Conservation (phyloP, 768 basidiomycete genomes). For the Rhodotorula paludigena region DNA sequence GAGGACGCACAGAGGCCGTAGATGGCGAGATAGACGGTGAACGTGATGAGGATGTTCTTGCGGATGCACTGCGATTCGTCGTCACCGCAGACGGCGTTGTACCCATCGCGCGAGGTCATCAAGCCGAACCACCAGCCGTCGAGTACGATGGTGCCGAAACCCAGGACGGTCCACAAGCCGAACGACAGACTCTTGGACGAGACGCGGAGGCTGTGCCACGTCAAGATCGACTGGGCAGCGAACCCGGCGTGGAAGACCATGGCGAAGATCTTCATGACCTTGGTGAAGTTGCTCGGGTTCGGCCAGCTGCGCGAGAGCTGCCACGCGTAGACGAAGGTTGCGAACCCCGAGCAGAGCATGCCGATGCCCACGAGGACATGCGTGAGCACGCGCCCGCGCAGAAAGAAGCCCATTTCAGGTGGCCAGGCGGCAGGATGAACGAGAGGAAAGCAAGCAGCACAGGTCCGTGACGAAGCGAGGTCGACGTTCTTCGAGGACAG, state of each 20-base stretch:
- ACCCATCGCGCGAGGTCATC: constrained; percentile 8
- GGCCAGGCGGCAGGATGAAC: neutral
- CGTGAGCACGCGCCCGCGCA: neutral
- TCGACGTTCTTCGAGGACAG: too few relatives aligned
- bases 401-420: neutral
- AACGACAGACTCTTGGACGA: neutral
- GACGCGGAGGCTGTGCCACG: constrained; percentile 10
- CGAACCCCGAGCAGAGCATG: neutral
- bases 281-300: constrained; percentile 2
- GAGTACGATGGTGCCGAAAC: constrained; percentile 1
- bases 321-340: constrained; percentile 26
- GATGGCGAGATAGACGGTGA: constrained; percentile 1
- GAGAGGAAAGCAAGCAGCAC: neutral
- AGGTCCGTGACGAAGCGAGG: neutral
- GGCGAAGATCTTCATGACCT: constrained; percentile 11
- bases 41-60: constrained; percentile 2
- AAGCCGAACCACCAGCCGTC: constrained; percentile 23
- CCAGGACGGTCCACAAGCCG: constrained; percentile 5
- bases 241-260: constrained; percentile 21
- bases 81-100: constrained; percentile 1
- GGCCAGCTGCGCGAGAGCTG: constrained; percentile 12
- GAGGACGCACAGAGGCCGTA: constrained; percentile 15
- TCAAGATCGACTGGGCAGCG: constrained; percentile 13
- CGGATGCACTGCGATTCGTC: neutral
- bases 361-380: neutral